phyloP scores from a whole-genome alignment of 345 rosid genomes.

The Citrus glauca region DNA sequence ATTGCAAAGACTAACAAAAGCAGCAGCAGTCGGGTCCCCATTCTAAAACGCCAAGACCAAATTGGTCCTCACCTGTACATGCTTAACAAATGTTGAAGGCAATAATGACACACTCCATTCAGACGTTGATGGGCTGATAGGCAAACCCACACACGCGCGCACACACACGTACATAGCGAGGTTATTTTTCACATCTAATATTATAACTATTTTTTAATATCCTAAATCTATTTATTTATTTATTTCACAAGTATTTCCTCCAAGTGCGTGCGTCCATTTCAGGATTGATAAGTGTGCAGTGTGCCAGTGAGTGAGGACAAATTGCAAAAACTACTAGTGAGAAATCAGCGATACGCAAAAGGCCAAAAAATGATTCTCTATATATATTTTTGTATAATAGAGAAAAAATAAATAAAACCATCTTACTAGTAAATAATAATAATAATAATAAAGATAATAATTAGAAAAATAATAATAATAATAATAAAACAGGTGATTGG shows the following conservation, averaged over 20 bases:
- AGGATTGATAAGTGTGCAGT: neutral
- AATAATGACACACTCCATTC: no score
- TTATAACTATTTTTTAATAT: neutral
- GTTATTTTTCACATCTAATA: no score
- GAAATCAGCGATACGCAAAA: neutral
- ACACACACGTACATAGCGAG: rapidly evolving
- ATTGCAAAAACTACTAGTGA: neutral
- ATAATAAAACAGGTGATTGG: neutral
- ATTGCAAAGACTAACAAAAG: neutral
- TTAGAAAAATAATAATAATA: neutral
- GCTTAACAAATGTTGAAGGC: neutral
- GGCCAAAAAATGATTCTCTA: slow-evolving; percentile 1
- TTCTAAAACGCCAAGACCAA: neutral
- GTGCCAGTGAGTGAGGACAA: slow-evolving; percentile 5
- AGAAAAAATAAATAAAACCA: no score
- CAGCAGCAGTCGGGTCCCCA: neutral
- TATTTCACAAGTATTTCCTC: neutral
- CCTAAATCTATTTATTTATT: neutral
- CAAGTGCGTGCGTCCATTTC: slow-evolving; percentile 18
- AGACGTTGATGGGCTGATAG: no score
- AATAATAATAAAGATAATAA: no score
- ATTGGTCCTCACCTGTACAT: neutral
- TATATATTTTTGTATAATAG: neutral
- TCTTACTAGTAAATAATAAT: no score
- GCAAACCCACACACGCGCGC: no score